Evolutionary conservation across 176 grass and related monocot species (phyloP).

Genomic region (Phyllostachys edulis): DNA sequence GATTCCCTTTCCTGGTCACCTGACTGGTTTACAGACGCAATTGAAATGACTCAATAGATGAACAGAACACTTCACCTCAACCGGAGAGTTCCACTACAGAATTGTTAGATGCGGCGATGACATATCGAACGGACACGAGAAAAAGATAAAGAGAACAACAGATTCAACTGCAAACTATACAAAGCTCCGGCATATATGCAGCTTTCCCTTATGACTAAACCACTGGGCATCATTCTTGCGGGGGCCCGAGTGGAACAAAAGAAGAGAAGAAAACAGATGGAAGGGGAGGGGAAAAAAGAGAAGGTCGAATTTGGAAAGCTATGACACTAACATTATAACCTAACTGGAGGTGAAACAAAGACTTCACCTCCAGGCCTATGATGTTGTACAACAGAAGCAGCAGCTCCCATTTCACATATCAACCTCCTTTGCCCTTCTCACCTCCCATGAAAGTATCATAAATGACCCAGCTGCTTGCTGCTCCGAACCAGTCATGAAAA

Average conservation of each 20-base stretch:
- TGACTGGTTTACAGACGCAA: not conserved
- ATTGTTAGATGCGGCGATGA: not conserved
- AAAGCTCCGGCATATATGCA: conserved; percentile 19
- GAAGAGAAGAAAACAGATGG: too few species aligned
- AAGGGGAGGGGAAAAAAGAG: too few species aligned
- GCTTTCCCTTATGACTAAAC: conserved; percentile 36
- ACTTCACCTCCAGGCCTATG: conserved; percentile 15
- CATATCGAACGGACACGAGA: not conserved
- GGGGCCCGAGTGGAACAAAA: not conserved
- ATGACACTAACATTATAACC: conserved; percentile 15
- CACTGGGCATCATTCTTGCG: conserved; percentile 25
- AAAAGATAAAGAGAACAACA: not conserved
- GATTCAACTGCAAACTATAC: not conserved
- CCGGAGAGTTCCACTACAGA: not conserved
- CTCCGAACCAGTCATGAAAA: not conserved
- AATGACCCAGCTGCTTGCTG: not conserved
- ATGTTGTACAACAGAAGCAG: conserved; percentile 27
- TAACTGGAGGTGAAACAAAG: conserved; percentile 17
- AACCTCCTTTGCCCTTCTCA: not conserved
- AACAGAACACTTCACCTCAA: not conserved
- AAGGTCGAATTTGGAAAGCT: not conserved
- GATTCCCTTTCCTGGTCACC: not conserved
- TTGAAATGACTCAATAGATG: not conserved
- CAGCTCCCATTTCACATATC: not conserved
- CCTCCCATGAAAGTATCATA: not conserved